phyloP scores from a whole-genome alignment of 768 basidiomycete species.

The Amanita thiersii region DNA sequence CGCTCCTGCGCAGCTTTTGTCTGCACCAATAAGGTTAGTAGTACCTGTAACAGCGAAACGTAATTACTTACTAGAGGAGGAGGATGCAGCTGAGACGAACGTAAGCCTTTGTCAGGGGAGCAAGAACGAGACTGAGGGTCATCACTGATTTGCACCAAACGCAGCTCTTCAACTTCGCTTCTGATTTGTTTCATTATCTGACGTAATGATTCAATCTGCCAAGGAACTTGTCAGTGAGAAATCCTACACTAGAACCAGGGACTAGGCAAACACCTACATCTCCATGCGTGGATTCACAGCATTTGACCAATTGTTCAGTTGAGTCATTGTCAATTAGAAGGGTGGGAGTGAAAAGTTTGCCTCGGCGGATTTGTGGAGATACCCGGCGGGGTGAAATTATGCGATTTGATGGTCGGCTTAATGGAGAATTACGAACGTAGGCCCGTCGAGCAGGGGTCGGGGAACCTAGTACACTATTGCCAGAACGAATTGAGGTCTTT shows the following conservation, averaged over 20 bases:
- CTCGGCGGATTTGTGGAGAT: slow-evolving; percentile 43
- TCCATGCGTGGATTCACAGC: slow-evolving; percentile 49
- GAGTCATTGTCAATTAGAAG: slow-evolving; percentile 26
- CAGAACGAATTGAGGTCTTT: slow-evolving; percentile 56
- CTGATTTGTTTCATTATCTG: slow-evolving; percentile 70
- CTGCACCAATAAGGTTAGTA: slow-evolving; percentile 25
- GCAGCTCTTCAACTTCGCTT: slow-evolving; percentile 49
- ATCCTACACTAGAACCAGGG: neutral
- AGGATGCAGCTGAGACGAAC: slow-evolving; percentile 34
- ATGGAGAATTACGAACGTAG: slow-evolving; percentile 43
- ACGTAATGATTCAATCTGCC: slow-evolving; percentile 63
- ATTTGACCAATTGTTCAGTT: slow-evolving; percentile 36
- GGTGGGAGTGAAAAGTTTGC: slow-evolving; percentile 22
- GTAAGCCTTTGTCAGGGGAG: slow-evolving; percentile 51
- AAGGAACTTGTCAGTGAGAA: slow-evolving; percentile 1
- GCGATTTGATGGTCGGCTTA: slow-evolving; percentile 34
- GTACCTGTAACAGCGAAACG: slow-evolving; percentile 2
- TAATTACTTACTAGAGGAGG: slow-evolving; percentile 28
- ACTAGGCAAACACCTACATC: slow-evolving; percentile 44
- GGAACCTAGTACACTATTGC: slow-evolving; percentile 26
- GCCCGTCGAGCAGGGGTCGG: slow-evolving; percentile 31
- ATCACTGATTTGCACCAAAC: slow-evolving; percentile 16
- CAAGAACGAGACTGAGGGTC: slow-evolving; percentile 34
- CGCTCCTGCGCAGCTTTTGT: slow-evolving; percentile 70
- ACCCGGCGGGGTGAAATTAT: slow-evolving; percentile 43